Percentiles rank a stretch among this genome's conserved stretches.
Evolutionary conservation across 345 rosid species (phyloP).

Genomic region (Brassica nigra): DNA sequence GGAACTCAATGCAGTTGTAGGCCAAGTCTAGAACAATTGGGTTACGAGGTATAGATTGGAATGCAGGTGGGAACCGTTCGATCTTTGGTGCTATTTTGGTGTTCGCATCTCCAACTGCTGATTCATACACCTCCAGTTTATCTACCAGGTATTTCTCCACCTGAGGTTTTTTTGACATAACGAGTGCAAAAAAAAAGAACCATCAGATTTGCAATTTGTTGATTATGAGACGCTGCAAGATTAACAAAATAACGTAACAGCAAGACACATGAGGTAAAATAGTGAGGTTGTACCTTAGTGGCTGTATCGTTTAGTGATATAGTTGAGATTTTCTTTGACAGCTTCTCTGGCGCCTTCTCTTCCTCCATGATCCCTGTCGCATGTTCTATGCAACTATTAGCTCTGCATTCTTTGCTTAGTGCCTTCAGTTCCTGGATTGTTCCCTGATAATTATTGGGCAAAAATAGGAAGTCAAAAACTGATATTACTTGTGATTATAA

Average conservation of each 20-base stretch:
- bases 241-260: neutral
- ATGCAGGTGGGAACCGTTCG: constrained; percentile 85
- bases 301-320: constrained; percentile 64
- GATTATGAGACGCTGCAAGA: neutral
- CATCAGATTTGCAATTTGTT: neutral
- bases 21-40: constrained; percentile 92
- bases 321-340: constrained; percentile 69
- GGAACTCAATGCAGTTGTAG: constrained; percentile 67
- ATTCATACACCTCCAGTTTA: constrained; percentile 79
- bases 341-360: constrained; percentile 76
- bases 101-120: constrained; percentile 71
- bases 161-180: constrained; percentile 42
- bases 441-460: constrained; percentile 41
- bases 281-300: constrained; percentile 57
- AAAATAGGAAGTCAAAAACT: neutral
- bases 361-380: constrained; percentile 80
- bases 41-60: constrained; percentile 66
- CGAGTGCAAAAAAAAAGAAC: neutral
- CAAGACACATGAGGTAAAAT: neutral
- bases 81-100: constrained; percentile 62
- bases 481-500: neutral
- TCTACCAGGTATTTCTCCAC: constrained; percentile 72
- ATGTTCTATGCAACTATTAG: constrained; percentile 91
- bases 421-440: constrained; percentile 63
- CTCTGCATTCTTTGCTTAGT: constrained; percentile 69